Conservation (phyloP, 179 eudicot species). For the Kewa caespitosa region DNA sequence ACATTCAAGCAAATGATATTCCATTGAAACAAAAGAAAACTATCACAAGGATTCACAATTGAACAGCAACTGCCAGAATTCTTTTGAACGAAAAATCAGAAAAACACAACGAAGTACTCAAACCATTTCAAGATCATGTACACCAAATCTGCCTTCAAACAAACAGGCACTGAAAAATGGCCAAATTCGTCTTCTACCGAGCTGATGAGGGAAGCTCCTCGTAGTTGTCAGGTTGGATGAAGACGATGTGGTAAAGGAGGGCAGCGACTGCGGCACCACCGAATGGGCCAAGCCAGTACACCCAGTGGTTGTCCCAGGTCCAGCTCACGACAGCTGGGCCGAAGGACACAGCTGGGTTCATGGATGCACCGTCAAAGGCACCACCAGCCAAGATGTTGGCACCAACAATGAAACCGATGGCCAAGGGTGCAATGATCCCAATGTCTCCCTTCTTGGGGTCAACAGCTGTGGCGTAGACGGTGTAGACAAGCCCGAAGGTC, state of each 20-base stretch:
- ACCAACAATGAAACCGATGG: conserved; percentile 58
- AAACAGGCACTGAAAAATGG: too few species aligned
- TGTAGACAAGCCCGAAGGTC: conserved; percentile 62
- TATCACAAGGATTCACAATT: not conserved
- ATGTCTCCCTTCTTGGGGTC: conserved; percentile 58
- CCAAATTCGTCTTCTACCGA: too few species aligned
- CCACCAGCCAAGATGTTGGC: conserved; percentile 66
- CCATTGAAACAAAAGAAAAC: not conserved
- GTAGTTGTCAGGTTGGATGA: not conserved
- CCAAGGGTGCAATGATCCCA: conserved; percentile 59
- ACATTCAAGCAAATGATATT: not conserved
- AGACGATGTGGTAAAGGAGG: not conserved
- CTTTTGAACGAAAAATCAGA: not conserved
- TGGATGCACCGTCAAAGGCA: conserved; percentile 60
- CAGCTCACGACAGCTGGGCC: conserved; percentile 66
- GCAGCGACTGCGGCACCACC: conserved; percentile 49
- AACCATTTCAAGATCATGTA: not conserved
- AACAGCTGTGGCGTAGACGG: conserved; percentile 55
- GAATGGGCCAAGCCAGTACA: conserved; percentile 63
- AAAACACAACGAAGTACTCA: not conserved
- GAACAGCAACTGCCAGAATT: not conserved
- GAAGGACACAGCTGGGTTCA: conserved; percentile 66
- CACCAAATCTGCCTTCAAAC: not conserved
- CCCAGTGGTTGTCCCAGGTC: conserved; percentile 60
- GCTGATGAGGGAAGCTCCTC: not conserved